phyloP scores from a whole-genome alignment of 441 rosid genomes.

The Syzygium malaccense region DNA sequence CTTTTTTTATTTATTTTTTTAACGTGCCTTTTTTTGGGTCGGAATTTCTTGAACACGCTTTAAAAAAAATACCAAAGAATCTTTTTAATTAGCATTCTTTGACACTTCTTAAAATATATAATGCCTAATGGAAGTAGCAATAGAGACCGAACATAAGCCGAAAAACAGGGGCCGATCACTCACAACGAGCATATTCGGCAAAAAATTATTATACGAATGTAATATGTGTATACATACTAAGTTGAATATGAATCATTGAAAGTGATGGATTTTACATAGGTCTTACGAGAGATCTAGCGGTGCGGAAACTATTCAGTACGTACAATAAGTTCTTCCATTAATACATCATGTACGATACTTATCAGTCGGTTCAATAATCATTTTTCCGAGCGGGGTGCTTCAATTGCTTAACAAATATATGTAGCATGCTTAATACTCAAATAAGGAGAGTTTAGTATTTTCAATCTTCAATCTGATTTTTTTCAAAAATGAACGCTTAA shows the following conservation, averaged over 20 bases:
- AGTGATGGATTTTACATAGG: background rate
- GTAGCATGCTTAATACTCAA: too few relatives aligned
- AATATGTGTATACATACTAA: background rate
- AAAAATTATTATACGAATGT: background rate
- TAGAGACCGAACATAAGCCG: background rate
- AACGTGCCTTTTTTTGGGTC: background rate
- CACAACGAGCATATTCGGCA: background rate
- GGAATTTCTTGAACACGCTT: background rate
- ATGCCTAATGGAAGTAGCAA: background rate
- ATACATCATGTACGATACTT: too few relatives aligned
- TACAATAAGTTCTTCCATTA: background rate
- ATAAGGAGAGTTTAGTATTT: too few relatives aligned
- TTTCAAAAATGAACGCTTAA: too few relatives aligned
- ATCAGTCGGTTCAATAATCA: background rate
- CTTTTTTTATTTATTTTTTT: background rate
- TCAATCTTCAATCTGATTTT: too few relatives aligned
- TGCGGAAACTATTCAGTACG: background rate
- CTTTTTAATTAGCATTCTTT: background rate
- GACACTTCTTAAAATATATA: background rate
- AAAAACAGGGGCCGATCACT: background rate
- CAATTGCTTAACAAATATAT: too few relatives aligned
- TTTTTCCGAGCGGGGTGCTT: too few relatives aligned
- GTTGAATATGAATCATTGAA: background rate
- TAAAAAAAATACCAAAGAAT: background rate
- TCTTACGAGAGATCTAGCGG: background rate